Base-by-base conservation (phyloP, 2,329 filamentous ascomycete genomes). In the Clarireedia monteithiana region DNA sequence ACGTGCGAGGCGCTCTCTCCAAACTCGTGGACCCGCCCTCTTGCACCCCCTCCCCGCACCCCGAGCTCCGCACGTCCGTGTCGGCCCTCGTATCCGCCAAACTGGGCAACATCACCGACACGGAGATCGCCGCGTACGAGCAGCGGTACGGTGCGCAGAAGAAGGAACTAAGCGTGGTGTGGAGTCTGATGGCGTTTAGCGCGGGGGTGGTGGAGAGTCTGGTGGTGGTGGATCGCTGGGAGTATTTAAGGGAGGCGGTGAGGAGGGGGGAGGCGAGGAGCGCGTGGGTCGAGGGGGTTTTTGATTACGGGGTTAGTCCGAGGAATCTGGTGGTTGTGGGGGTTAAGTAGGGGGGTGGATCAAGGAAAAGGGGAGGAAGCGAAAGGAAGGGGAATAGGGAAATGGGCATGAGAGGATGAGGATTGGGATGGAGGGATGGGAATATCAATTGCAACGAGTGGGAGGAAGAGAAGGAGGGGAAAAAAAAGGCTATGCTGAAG, bases 181-280 rank as follows among this genome's bases (percentile, higher is more conserved):
- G 94, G 94, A 90, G 83, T 63, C 71, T 99, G 65, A 99, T 99
- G 92, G 91, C 94, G 1, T 96, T 96, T 66, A 95, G 90, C 69
- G 91, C 92, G 2, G 83, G 83, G 20, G 86, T 96, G 4, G 85
- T 95, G 2, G 94, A 99, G 75, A 89, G 90, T 34, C 75, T 95
- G 58, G 92, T 99, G 65, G 90, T 95, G 51, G 83, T 86, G 47
- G 94, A 99, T 75, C 80, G 94, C 47, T 99, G 90, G 88, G 74
- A 88, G 59, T 99, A 86, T 73, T 74, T 99, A 63, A 80, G 77
- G 57, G 92, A 99, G 74, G 89, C 96, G 63, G 66, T 74, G 73
- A 88, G 95, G 63, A 66, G 74, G 50, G 80, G 86, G 44, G 74
- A 85, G 6, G 84, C 91, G 46, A 74, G 80, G 61, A 80, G 87